Percentiles rank a stretch among this genome's conserved stretches.
Evolutionary conservation across 805 yeast genomes (phyloP).

Genomic region (Hanseniaspora lachancei): DNA sequence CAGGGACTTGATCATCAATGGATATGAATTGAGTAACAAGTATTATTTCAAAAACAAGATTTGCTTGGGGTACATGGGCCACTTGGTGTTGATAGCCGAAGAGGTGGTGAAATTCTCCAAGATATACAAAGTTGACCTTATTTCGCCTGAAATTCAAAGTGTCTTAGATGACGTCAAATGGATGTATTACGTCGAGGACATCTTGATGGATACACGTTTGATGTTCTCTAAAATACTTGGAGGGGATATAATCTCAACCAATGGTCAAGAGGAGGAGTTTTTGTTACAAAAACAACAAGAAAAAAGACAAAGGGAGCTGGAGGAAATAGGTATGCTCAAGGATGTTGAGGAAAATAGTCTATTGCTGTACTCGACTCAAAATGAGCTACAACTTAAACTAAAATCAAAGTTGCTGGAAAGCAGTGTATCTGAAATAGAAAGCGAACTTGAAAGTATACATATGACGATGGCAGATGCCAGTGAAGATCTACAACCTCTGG

Average conservation of each 20-base stretch:
- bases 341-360: background rate
- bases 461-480: background rate
- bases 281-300: constrained; percentile 11
- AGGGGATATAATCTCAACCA: constrained; percentile 20
- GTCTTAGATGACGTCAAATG: constrained; percentile 20
- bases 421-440: constrained; percentile 22
- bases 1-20: constrained; percentile 45
- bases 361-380: constrained; percentile 19
- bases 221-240: constrained; percentile 29
- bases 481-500: background rate
- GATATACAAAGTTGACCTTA: constrained; percentile 28
- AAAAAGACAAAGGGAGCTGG: constrained; percentile 9
- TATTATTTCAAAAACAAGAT: constrained; percentile 48
- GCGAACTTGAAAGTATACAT: background rate
- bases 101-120: constrained; percentile 77
- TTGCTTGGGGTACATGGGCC: constrained; percentile 94
- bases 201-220: constrained; percentile 24
- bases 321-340: background rate
- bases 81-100: constrained; percentile 80
- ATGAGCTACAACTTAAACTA: constrained; percentile 23
- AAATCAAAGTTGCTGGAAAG: constrained; percentile 21
- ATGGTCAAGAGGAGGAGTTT: constrained; percentile 12
- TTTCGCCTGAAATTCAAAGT: constrained; percentile 23
- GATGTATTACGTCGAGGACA: constrained; percentile 22
- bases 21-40: constrained; percentile 46